A percentile compares a stretch with the other conserved stretches of the same genome.
These are phyloP conservation scores for Rhynchospora pubera DNA, from an alignment of 176 grass and related monocot genomes.

Conservation along the genomic window DNA sequence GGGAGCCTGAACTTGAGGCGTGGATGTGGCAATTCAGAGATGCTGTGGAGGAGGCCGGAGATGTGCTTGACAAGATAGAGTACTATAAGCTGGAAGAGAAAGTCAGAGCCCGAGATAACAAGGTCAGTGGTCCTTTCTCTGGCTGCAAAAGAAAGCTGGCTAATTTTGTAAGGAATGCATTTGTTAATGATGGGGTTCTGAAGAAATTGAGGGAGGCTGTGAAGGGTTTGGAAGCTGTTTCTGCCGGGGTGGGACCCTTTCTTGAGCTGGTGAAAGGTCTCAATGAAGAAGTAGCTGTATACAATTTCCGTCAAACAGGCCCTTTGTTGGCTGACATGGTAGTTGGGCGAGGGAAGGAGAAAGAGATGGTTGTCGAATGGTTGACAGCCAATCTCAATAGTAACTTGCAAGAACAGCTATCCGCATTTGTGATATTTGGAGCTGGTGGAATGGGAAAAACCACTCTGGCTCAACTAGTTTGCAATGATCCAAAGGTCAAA, in stretches of 20 bases:
- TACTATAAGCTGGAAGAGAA: not conserved
- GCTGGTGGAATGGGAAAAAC: constrained; percentile 22
- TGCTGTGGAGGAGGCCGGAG: constrained; percentile 3
- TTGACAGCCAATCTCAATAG: not conserved
- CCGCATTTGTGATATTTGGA: constrained; percentile 29
- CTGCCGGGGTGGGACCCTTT: not conserved
- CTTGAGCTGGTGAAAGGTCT: not conserved
- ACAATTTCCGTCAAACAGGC: constrained; percentile 2
- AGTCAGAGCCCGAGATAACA: not conserved
- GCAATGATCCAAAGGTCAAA: constrained; percentile 17
- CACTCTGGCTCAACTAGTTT: constrained; percentile 17
- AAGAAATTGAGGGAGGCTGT: not conserved
- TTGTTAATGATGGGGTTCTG: not conserved
- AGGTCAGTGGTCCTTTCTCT: not conserved
- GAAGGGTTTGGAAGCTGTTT: not conserved
- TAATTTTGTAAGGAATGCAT: not conserved
- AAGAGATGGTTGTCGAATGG: not conserved
- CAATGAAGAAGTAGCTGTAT: not conserved
- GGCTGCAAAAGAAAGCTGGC: not conserved
- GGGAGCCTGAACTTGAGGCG: not conserved
- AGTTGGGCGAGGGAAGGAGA: constrained; percentile 10
- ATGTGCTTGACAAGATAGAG: constrained; percentile 15
- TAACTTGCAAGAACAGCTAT: not conserved
- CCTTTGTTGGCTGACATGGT: not conserved
- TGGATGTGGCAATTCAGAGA: constrained; percentile 2